phyloP scores from a whole-genome alignment of 2,329 filamentous ascomycete genomes.

The Gaeumannomyces sp. region DNA sequence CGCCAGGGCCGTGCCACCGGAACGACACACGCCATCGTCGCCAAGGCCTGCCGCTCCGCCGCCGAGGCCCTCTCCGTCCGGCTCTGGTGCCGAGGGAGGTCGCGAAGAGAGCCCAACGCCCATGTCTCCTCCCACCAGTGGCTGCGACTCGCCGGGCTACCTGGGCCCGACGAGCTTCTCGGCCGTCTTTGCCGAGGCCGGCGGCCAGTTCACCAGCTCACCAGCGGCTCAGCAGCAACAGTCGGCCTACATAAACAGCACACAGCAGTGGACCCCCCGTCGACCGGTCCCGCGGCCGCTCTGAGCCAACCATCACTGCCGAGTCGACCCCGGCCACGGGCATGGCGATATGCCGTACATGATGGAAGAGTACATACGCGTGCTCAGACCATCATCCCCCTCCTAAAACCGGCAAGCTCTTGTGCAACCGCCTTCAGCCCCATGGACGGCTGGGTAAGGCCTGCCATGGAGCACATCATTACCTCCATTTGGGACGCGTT shows the following conservation, averaged over 20 bases:
- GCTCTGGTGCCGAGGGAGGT: not conserved
- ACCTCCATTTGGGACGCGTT: conserved; percentile 5
- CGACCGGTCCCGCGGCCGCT: not conserved
- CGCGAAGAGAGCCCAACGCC: not conserved
- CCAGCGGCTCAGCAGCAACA: not conserved
- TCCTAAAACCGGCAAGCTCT: not conserved
- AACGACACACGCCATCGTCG: not conserved
- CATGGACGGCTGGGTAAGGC: conserved; percentile 8
- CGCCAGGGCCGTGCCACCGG: not conserved
- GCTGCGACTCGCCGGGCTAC: conserved; percentile 7
- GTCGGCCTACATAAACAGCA: not conserved
- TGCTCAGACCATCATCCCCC: conserved; percentile 6
- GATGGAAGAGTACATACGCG: conserved; percentile 2
- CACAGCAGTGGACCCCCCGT: not conserved
- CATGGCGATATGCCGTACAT: conserved; percentile 1
- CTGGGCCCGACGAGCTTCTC: conserved; percentile 11
- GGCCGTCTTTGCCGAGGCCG: conserved; percentile 9
- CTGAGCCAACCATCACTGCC: not conserved
- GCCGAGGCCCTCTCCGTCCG: not conserved
- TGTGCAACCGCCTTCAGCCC: conserved; percentile 1
- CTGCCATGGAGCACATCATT: conserved; percentile 2
- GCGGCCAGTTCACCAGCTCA: not conserved
- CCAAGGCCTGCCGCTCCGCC: not conserved
- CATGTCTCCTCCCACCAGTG: not conserved
- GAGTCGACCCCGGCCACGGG: not conserved